Evolutionary conservation across 371 early-diverging fungal genomes (phyloP), one percentile per base, ranked within the genome.

Genomic region (Rhizomucor miehei): DNA sequence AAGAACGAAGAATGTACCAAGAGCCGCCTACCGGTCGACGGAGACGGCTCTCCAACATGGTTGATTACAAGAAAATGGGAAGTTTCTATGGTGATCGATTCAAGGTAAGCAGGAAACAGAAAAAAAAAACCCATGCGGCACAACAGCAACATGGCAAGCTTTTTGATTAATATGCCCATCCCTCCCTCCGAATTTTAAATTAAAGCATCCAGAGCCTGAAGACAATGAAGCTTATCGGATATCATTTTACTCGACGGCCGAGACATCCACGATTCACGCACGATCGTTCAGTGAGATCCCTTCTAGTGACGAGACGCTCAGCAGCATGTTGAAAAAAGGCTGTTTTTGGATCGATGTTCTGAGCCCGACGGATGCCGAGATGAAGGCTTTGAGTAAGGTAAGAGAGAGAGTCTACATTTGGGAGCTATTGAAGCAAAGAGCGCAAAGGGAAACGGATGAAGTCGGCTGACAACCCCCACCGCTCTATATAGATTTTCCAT

Each of bases 301-400:
- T 17, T 61, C 63, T 3, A 65, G 61, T 34, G 57, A 57, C 21
- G 48, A 69, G 11, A 53, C 50, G 29, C 45, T 75, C 12, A 59
- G 57, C 5, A 57, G 52, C 10, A 71, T 75, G 75, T 34, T 75
- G 12, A 66, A 69, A 36, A 69, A 67, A 23, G 82, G 85, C 0
- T 88, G 85, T 50, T 94, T 89, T 67, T 92, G 94, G 94, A 78
- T 94, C 36, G 91, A 94, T 45, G 83, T 92, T 17, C 69, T 82
- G 37, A 79, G 79, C 34, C 91, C 93, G 1, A 87, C 89, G 16
- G 77, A 83, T 54, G 66, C 71, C 40, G 94, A 94, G 59, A 89
- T 94, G 88, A 76, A 79, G 40, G 66, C 76, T 3, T 48, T 88
- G 20, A 68, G 77, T 59, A 77, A 68, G 75, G 79, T 82, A 51